Percentiles rank a stretch among this genome's conserved stretches.
Conservation (phyloP, 2,329 filamentous ascomycete species). For the Coniochaeta sp. region DNA sequence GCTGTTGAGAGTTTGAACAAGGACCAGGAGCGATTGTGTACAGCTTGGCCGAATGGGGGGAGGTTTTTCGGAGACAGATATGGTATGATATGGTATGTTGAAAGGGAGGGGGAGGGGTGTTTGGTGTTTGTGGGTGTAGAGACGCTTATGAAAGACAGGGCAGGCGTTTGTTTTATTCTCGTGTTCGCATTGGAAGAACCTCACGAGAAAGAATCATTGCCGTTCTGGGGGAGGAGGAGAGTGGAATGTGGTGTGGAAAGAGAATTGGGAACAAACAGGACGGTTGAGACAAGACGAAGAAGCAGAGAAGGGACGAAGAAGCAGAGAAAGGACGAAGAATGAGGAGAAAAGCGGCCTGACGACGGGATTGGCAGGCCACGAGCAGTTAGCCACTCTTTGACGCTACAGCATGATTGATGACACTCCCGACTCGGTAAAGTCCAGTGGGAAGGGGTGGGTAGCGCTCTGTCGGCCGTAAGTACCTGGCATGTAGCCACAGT, state of each 20-base stretch:
- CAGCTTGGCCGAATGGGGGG: neutral
- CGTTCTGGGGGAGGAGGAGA: too few relatives aligned
- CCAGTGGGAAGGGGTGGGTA: neutral
- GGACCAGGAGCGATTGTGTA: neutral
- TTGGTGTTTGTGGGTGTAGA: neutral
- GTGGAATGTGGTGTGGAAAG: too few relatives aligned
- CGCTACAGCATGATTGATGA: neutral
- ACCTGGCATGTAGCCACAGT: neutral
- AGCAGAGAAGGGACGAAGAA: neutral
- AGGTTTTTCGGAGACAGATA: too few relatives aligned
- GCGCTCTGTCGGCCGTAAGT: slow-evolving; percentile 1
- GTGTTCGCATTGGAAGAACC: neutral
- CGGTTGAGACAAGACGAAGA: neutral
- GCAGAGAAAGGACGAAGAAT: neutral
- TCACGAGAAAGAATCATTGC: too few relatives aligned
- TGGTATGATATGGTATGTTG: too few relatives aligned
- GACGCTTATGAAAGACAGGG: neutral
- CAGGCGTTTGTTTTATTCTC: neutral
- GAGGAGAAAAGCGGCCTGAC: neutral
- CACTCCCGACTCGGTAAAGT: too few relatives aligned
- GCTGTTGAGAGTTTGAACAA: neutral
- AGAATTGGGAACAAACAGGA: too few relatives aligned
- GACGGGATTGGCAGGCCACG: neutral
- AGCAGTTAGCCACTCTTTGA: too few relatives aligned
- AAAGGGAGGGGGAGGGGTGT: neutral